Conservation (phyloP, 805 yeast genomes). For the Starmera pachycereana region DNA sequence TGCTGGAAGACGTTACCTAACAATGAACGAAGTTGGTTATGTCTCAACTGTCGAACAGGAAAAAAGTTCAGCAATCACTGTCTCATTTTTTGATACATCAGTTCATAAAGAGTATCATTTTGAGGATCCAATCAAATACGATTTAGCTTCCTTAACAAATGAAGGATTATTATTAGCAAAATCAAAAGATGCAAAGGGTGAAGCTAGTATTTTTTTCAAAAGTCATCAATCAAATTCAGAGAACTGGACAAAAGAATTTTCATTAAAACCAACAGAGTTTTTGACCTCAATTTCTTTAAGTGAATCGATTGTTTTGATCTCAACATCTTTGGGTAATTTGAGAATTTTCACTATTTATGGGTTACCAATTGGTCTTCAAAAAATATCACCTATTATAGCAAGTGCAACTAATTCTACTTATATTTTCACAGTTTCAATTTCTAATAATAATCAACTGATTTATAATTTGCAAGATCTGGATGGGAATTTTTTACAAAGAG, state of each 20-base stretch:
- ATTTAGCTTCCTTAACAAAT: conserved; percentile 62
- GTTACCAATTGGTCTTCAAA: conserved; percentile 57
- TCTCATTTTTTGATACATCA: conserved; percentile 76
- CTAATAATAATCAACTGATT: conserved; percentile 20
- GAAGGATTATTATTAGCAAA: conserved; percentile 57
- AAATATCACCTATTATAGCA: conserved; percentile 63
- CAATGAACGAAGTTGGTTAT: conserved; percentile 75
- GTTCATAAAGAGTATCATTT: conserved; percentile 75
- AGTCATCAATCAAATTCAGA: conserved; percentile 55
- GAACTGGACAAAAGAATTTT: conserved; percentile 62
- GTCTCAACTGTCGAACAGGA: conserved; percentile 63
- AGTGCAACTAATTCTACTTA: conserved; percentile 18
- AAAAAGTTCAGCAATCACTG: conserved; percentile 62
- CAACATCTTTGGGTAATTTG: conserved; percentile 69
- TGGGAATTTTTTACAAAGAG: conserved; percentile 38
- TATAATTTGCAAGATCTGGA: conserved; percentile 36
- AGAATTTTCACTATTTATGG: conserved; percentile 68
- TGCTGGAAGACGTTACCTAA: conserved; percentile 59
- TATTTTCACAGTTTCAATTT: conserved; percentile 21
- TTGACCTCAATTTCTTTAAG: conserved; percentile 65
- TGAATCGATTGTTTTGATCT: conserved; percentile 47
- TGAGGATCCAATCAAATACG: conserved; percentile 61
- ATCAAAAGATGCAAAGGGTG: conserved; percentile 27
- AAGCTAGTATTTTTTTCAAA: conserved; percentile 49
- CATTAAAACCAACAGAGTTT: conserved; percentile 40